These are phyloP conservation scores for Aspergillus bridgeri DNA, from an alignment of 495 filamentous ascomycete species.

Conservation along the genomic window DNA sequence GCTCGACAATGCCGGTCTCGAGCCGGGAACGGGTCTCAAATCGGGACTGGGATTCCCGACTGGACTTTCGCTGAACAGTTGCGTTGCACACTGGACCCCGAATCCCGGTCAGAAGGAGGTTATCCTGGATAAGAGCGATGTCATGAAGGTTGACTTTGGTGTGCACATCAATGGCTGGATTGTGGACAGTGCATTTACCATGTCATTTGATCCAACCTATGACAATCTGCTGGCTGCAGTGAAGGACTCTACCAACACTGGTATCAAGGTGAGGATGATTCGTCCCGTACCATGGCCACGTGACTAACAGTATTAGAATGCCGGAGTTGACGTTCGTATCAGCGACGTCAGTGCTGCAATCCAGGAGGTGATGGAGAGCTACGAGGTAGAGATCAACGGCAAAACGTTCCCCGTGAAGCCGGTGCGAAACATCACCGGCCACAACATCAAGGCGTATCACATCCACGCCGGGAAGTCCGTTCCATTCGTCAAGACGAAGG, in stretches of 20 bases:
- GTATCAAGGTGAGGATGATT: slow-evolving; percentile 41
- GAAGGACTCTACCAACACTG: slow-evolving; percentile 62
- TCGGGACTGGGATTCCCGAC: slow-evolving; percentile 63
- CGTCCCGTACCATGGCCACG: not conserved
- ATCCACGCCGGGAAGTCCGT: slow-evolving; percentile 62
- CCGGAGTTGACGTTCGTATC: slow-evolving; percentile 61
- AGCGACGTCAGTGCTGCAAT: slow-evolving; percentile 59
- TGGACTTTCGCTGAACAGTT: slow-evolving; percentile 57
- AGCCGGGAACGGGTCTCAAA: slow-evolving; percentile 54
- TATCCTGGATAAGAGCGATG: slow-evolving; percentile 53
- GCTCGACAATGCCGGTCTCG: slow-evolving; percentile 54
- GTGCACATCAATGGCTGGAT: slow-evolving; percentile 64
- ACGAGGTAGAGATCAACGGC: slow-evolving; percentile 57
- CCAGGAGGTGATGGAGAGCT: slow-evolving; percentile 66
- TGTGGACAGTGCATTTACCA: slow-evolving; percentile 62
- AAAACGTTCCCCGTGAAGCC: slow-evolving; percentile 56
- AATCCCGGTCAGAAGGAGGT: slow-evolving; percentile 59
- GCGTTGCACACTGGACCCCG: slow-evolving; percentile 60
- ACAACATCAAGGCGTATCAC: slow-evolving; percentile 56
- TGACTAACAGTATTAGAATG: slow-evolving; percentile 35
- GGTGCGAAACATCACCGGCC: slow-evolving; percentile 55
- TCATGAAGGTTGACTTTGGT: slow-evolving; percentile 68
- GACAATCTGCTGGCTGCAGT: slow-evolving; percentile 59
- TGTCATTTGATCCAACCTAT: slow-evolving; percentile 59
- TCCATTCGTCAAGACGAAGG: slow-evolving; percentile 56